A percentile compares a stretch with the other conserved stretches of the same genome.
Conservation (phyloP, 1,284 basidiomycete species). For the Cryptococcus amylolentus region DNA sequence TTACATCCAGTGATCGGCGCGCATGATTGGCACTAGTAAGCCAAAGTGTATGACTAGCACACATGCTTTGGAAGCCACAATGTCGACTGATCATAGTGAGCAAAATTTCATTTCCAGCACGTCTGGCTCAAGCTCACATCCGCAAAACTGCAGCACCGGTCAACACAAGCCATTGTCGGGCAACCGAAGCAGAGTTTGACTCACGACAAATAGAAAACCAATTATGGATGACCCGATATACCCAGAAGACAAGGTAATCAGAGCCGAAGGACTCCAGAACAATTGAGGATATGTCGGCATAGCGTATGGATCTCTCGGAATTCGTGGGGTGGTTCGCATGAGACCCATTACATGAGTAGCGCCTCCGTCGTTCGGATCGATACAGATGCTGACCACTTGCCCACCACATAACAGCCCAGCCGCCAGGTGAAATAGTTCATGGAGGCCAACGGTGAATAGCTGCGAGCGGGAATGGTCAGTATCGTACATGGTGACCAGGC, state of each 20-base stretch:
- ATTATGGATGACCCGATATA: slow-evolving; percentile 43
- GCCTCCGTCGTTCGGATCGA: slow-evolving; percentile 49
- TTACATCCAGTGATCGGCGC: slow-evolving; percentile 46
- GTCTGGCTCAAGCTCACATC: slow-evolving; percentile 18
- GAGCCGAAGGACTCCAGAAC: slow-evolving; percentile 34
- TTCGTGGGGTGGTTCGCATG: slow-evolving; percentile 36
- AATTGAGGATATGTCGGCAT: slow-evolving; percentile 37
- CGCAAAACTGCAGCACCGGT: slow-evolving; percentile 23
- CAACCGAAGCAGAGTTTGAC: slow-evolving; percentile 9
- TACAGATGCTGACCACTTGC: slow-evolving; percentile 42
- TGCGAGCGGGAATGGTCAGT: slow-evolving; percentile 11
- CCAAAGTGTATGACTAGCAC: slow-evolving; percentile 47
- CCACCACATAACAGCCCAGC: slow-evolving; percentile 46
- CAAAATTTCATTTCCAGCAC: neutral
- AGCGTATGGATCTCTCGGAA: slow-evolving; percentile 36
- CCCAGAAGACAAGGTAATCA: slow-evolving; percentile 40
- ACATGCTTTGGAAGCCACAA: slow-evolving; percentile 47
- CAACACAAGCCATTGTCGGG: neutral
- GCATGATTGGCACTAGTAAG: slow-evolving; percentile 40
- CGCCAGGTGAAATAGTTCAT: slow-evolving; percentile 46
- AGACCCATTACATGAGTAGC: slow-evolving; percentile 42
- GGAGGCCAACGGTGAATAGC: slow-evolving; percentile 45
- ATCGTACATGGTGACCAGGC: neutral
- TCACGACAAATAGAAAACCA: slow-evolving; percentile 47
- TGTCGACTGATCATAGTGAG: slow-evolving; percentile 32